Percentiles rank a stretch among this genome's conserved stretches.
Evolutionary conservation across 257 asterid genomes (phyloP).

Genomic region (Mentha longifolia): DNA sequence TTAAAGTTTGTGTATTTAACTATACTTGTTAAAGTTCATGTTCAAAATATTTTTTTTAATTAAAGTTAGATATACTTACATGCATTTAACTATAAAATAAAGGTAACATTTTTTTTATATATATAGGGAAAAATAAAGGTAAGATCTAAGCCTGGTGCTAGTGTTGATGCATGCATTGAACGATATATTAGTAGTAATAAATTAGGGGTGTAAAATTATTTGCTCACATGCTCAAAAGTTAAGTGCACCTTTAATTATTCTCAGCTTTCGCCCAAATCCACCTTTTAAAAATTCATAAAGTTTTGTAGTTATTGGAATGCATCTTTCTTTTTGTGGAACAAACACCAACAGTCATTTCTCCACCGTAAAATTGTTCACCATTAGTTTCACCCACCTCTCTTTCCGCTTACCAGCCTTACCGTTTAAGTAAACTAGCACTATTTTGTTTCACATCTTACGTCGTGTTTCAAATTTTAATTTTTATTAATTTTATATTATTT

Average conservation of each 20-base stretch:
- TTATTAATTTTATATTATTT: too few species aligned
- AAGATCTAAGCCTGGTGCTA: not conserved
- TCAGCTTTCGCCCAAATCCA: conserved; percentile 9
- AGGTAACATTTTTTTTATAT: too few species aligned
- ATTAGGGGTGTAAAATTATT: not conserved
- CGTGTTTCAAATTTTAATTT: too few species aligned
- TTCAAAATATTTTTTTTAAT: too few species aligned
- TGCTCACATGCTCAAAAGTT: conserved; percentile 37
- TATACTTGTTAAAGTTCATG: too few species aligned
- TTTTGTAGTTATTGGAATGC: not conserved
- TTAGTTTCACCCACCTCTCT: not conserved
- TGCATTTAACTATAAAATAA: too few species aligned
- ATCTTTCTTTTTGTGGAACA: conserved; percentile 9
- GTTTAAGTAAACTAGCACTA: conserved; percentile 29
- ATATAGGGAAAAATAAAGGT: too few species aligned
- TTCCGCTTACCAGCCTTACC: conserved; percentile 29
- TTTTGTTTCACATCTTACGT: too few species aligned
- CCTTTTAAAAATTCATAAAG: not conserved
- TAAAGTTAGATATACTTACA: too few species aligned
- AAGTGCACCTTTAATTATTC: conserved; percentile 23
- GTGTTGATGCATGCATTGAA: not conserved
- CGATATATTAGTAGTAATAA: too few species aligned
- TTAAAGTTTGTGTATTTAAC: too few species aligned
- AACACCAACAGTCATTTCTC: conserved; percentile 9
- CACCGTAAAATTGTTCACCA: conserved; percentile 9